phyloP scores from a whole-genome alignment of 192 early-diverging fungal species.

The Entomortierella beljakovae region DNA sequence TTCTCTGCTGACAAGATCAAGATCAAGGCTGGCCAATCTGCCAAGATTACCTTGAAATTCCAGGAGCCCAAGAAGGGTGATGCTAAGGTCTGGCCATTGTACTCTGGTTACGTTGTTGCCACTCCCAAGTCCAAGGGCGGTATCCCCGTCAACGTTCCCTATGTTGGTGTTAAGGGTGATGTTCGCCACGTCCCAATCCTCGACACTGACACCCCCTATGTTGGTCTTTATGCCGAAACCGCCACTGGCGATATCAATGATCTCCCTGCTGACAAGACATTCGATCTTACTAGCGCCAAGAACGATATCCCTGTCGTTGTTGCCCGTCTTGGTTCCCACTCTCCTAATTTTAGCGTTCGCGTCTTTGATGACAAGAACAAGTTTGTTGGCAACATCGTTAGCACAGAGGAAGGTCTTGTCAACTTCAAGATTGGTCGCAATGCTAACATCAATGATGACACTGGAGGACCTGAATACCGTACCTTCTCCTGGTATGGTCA shows the following conservation, averaged over 20 bases:
- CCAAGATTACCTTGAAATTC: slow-evolving; percentile 29
- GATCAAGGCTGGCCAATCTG: slow-evolving; percentile 33
- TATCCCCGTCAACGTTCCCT: slow-evolving; percentile 55
- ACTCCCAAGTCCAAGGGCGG: slow-evolving; percentile 34
- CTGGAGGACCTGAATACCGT: slow-evolving; percentile 11
- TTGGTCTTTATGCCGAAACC: slow-evolving; percentile 4
- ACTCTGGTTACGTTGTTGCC: slow-evolving; percentile 60
- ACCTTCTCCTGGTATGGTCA: slow-evolving; percentile 23
- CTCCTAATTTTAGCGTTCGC: no score
- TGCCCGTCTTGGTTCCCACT: no score
- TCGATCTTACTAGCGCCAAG: neutral
- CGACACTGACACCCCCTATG: slow-evolving; percentile 28
- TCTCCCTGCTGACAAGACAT: neutral
- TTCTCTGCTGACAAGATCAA: slow-evolving; percentile 38
- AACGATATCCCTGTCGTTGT: slow-evolving; percentile 5
- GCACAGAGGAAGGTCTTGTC: no score
- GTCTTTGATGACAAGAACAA: no score
- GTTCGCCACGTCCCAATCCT: slow-evolving; percentile 58
- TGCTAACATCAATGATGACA: neutral
- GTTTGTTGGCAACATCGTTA: no score
- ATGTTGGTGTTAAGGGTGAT: slow-evolving; percentile 59
- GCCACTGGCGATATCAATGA: neutral
- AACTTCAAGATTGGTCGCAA: no score
- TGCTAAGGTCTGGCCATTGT: slow-evolving; percentile 42
- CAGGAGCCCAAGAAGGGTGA: slow-evolving; percentile 33